Conservation (phyloP, 1,284 basidiomycete genomes). For the Schizopora paradoxa region DNA sequence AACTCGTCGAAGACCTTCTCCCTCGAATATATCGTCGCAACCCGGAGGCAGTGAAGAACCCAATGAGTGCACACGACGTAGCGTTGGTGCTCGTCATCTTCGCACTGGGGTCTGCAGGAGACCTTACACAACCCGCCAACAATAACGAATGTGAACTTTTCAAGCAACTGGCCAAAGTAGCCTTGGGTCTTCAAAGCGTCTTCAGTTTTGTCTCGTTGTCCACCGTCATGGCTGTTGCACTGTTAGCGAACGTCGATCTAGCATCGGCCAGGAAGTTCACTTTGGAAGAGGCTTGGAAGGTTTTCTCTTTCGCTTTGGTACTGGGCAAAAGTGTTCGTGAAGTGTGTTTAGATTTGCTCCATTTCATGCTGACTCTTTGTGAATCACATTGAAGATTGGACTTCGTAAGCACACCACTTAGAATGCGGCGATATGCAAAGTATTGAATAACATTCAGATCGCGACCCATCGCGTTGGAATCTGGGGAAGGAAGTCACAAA, state of each 20-base stretch:
- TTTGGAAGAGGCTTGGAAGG: conserved; percentile 7
- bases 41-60: too few species aligned
- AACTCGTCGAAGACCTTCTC: conserved; percentile 9
- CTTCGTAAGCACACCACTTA: background rate
- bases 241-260: conserved; percentile 3
- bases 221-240: conserved; percentile 2
- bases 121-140: conserved; percentile 19
- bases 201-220: conserved; percentile 19
- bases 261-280: background rate
- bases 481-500: background rate
- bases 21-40: conserved; percentile 8
- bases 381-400: too few species aligned
- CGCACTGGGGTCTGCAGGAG: conserved; percentile 17
- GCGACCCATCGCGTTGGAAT: conserved; percentile 8
- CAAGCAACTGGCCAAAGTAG: conserved; percentile 21
- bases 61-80: too few species aligned
- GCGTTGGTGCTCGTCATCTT: conserved; percentile 19
- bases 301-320: background rate
- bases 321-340: conserved; percentile 8
- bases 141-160: conserved; percentile 20
- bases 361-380: too few species aligned
- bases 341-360: too few species aligned
- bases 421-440: background rate
- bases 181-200: conserved; percentile 18
- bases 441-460: conserved; percentile 1